Percentiles rank a stretch among this genome's conserved stretches.
Evolutionary conservation across 2,329 filamentous ascomycete genomes (phyloP).

Genomic region (Apiospora pterosperma): DNA sequence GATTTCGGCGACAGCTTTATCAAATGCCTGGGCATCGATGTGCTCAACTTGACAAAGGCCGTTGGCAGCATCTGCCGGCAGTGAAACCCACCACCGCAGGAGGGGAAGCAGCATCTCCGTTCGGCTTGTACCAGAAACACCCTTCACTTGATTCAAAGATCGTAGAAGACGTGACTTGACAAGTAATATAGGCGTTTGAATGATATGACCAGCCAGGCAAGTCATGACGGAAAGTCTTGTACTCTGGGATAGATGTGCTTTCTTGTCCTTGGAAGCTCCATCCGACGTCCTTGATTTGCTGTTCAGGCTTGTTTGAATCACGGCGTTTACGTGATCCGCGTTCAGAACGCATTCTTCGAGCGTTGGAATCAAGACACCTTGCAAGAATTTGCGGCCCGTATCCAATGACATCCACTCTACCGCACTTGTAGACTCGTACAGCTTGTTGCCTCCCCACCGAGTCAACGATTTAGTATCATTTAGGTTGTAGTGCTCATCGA

Average conservation of each 20-base stretch:
- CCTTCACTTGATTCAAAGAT: conserved; percentile 69
- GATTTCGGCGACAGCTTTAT: conserved; percentile 45
- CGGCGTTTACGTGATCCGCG: conserved; percentile 62
- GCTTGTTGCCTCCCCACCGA: conserved; percentile 56
- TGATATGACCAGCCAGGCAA: conserved; percentile 71
- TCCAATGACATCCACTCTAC: conserved; percentile 57
- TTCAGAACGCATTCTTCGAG: conserved; percentile 88
- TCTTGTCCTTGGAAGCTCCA: conserved; percentile 43
- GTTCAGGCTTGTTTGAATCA: conserved; percentile 60
- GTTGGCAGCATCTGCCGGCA: conserved; percentile 48
- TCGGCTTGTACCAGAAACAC: conserved; percentile 65
- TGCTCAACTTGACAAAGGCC: conserved; percentile 44
- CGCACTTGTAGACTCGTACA: conserved; percentile 60
- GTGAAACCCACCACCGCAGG: conserved; percentile 64
- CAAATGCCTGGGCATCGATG: conserved; percentile 38
- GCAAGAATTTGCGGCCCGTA: conserved; percentile 58
- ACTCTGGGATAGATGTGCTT: conserved; percentile 54
- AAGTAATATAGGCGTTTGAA: conserved; percentile 62
- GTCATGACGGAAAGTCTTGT: conserved; percentile 62
- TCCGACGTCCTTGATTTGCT: conserved; percentile 32
- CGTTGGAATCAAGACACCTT: conserved; percentile 65
- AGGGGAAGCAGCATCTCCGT: conserved; percentile 74
- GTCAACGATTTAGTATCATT: conserved; percentile 35
- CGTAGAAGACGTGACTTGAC: conserved; percentile 72
- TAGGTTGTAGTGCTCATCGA: conserved; percentile 47